Conservation (phyloP, 345 rosid genomes). For the Cardamine resedifolia region DNA sequence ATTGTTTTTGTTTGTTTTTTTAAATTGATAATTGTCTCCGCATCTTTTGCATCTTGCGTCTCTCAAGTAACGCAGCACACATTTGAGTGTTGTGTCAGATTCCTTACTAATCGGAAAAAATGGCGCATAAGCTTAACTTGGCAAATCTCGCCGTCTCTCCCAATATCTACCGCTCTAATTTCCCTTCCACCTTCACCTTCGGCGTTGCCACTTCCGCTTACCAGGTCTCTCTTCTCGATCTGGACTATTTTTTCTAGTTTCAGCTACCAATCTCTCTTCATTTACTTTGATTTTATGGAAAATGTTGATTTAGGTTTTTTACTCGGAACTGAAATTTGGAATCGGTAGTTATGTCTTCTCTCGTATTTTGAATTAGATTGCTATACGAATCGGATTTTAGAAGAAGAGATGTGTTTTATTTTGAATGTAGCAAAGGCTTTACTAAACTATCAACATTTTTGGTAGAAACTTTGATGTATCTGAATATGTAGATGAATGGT, state of each 20-base stretch:
- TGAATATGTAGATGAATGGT: no score
- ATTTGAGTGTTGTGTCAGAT: not conserved
- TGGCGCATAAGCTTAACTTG: conserved; percentile 37
- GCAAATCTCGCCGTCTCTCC: conserved; percentile 27
- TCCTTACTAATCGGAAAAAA: conserved; percentile 11
- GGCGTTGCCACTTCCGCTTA: conserved; percentile 66
- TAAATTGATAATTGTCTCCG: conserved; percentile 2
- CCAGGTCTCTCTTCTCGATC: conserved; percentile 42
- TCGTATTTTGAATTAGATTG: not conserved
- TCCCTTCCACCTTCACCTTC: conserved; percentile 53
- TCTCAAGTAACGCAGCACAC: not conserved
- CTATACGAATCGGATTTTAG: not conserved
- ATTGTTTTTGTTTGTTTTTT: no score
- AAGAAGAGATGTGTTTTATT: not conserved
- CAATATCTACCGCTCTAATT: conserved; percentile 37
- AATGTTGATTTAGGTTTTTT: conserved; percentile 5
- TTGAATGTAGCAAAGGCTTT: conserved; percentile 12
- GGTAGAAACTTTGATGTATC: not conserved
- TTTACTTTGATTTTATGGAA: not conserved
- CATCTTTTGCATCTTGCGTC: not conserved
- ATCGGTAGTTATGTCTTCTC: not conserved
- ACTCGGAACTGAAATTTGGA: not conserved
- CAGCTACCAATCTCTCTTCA: no score
- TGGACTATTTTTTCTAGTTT: not conserved
- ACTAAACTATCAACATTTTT: not conserved